Evolutionary conservation across 345 rosid species (phyloP).

Genomic region (thale cress (Arabidopsis thaliana)): TAIR10.1 NC_003074.8:19329501-19330000

Average conservation of each 20-base stretch:
- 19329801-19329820: conserved; percentile 17
- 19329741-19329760: conserved; percentile 1
- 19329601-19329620: conserved; percentile 55
- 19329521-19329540: conserved; percentile 76
- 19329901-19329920: background rate
- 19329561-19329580: conserved; percentile 71
- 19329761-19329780: background rate
- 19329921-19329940: conserved; percentile 47
- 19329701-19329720: background rate
- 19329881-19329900: conserved; percentile 3
- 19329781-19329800: background rate
- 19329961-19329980: conserved; percentile 93
- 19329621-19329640: conserved; percentile 84
- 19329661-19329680: conserved; percentile 32
- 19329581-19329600: conserved; percentile 56
- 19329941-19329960: conserved; percentile 73
- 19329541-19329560: conserved; percentile 52
- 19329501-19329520: conserved; percentile 85
- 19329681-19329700: conserved; percentile 27
- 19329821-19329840: background rate
- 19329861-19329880: conserved; percentile 9
- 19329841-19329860: background rate
- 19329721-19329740: background rate
- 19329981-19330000: conserved; percentile 87
- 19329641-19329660: conserved; percentile 46